These are phyloP conservation scores for Tetraselmis chui DNA, from an alignment of 139 green algal species.

Conservation along the genomic window DNA sequence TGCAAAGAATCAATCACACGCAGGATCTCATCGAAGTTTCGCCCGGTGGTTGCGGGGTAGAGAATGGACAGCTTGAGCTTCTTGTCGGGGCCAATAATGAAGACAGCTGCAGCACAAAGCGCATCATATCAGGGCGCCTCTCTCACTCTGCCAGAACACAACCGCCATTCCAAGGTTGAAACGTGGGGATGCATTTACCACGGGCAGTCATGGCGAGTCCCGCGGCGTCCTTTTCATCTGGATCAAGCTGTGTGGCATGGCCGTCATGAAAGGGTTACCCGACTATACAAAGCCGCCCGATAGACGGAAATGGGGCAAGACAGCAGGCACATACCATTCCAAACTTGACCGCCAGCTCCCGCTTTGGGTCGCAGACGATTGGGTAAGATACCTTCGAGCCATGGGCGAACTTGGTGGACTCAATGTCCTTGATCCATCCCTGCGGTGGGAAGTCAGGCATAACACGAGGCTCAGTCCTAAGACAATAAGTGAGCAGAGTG, in stretches of 20 bases:
- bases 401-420: constrained; percentile 31
- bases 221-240: constrained; percentile 52
- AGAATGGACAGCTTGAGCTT: constrained; percentile 61
- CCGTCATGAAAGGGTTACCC: background rate
- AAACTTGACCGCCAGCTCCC: constrained; percentile 35
- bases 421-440: constrained; percentile 67
- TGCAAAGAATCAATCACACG: constrained; percentile 65
- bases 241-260: constrained; percentile 23
- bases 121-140: background rate
- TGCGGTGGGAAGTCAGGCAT: background rate
- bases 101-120: constrained; percentile 34
- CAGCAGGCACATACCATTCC: background rate
- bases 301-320: no score
- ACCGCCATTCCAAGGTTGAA: background rate
- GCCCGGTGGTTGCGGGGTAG: constrained; percentile 63
- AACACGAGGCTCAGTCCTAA: background rate
- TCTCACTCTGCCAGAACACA: background rate
- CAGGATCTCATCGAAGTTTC: constrained; percentile 66
- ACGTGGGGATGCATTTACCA: background rate
- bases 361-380: constrained; percentile 58
- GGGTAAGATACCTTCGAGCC: constrained; percentile 45
- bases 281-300: no score
- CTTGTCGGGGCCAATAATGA: constrained; percentile 62
- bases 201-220: constrained; percentile 50
- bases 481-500: no score